Evolutionary conservation across 2,329 filamentous ascomycete species (phyloP).

Genomic region (Onygenales sp.): DNA sequence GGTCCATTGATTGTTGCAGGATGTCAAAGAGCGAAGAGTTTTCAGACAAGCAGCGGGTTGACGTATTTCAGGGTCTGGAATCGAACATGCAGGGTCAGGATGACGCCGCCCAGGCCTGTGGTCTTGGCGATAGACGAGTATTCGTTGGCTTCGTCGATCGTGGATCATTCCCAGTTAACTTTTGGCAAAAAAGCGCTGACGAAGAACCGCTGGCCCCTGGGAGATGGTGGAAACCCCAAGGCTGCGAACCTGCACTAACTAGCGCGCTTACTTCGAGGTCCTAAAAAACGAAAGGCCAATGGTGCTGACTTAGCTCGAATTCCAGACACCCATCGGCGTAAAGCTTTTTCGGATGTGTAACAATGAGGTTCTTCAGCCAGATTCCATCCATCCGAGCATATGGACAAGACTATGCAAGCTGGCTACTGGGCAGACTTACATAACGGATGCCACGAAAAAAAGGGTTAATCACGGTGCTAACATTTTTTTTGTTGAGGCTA

Average conservation of each 20-base stretch:
- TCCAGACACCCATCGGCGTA: background rate
- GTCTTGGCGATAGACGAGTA: background rate
- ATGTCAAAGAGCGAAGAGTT: background rate
- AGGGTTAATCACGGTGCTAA: background rate
- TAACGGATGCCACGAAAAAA: background rate
- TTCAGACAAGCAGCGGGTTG: background rate
- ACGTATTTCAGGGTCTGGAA: constrained; percentile 1
- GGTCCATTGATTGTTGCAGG: background rate
- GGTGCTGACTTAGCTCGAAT: background rate
- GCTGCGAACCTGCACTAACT: background rate
- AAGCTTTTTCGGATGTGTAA: background rate
- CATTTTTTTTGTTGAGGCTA: background rate
- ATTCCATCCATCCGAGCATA: background rate
- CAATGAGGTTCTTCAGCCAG: background rate
- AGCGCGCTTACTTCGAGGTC: background rate
- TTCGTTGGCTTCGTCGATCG: background rate
- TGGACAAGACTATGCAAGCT: background rate
- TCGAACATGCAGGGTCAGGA: background rate
- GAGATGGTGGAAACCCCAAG: background rate
- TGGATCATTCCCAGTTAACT: background rate
- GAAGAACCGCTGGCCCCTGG: background rate
- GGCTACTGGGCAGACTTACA: background rate
- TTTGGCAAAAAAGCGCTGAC: background rate
- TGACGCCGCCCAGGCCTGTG: background rate
- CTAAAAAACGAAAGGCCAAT: background rate